Base-by-base conservation (phyloP, 768 basidiomycete species). In the Calocybe cyanea region DNA sequence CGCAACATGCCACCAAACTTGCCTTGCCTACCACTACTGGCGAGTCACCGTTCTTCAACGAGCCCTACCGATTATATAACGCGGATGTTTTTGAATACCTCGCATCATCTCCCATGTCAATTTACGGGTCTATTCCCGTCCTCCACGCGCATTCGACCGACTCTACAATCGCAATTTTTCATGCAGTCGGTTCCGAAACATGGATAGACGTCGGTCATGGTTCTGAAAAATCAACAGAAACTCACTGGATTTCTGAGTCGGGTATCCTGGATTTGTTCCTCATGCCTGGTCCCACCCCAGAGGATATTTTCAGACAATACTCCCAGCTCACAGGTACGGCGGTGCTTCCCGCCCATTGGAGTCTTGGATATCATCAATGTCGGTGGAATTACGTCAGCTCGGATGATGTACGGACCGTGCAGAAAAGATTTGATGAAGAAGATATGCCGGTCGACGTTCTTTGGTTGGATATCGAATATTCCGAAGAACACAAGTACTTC, bases 181-280 rank as follows among this genome's bases (percentile, higher is more conserved):
- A 93, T 56, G 83, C 85, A 3, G 73, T 92, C 15, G 91, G 69
- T 0, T 94, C 93, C 1, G 96, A 99, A 59, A 92, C 92, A 0
- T 98, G 91, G 86, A 85, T 99, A 38, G 96, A 98, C 59, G 78
- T 98, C 24, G 81, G 73, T 4, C 90, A 89, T 59, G 64, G 81
- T 4, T 68, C 76, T 2, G 69, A 74, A 8, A 80, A 73, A 51
- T 86, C 87, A 7, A 87, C 89, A 0, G 75, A 85, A 52, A 93
- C 95, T 0, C 96, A 98, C 61, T 99, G 95, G 96, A 83, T 97
- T 51, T 92, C 94, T 6, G 96, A 99, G 65, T 92, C 92, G 3
- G 96, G 96, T 35, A 93, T 98, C 50, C 76, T 99, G 42, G 95
- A 99, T 63, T 63, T 96, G 8, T 91, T 98, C 69, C 72, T 99